phyloP scores from a whole-genome alignment of 306 rosid species.

The Trifolium repens region DNA sequence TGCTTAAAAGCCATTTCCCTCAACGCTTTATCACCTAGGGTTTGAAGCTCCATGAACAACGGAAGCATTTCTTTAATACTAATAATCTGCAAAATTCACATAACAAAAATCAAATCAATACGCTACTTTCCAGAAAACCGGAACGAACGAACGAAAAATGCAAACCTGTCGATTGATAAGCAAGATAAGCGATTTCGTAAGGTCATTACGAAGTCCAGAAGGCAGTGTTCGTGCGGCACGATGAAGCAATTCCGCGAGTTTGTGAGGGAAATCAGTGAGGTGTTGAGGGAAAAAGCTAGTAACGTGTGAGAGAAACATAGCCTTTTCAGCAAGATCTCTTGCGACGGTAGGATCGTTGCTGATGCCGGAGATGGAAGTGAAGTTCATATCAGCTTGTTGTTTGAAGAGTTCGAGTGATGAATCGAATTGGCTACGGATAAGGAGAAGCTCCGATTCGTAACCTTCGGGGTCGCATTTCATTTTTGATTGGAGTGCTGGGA shows the following conservation, averaged over 20 bases:
- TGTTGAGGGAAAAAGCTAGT: conserved; percentile 64
- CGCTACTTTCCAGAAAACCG: background rate
- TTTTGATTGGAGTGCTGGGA: conserved; percentile 69
- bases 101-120: background rate
- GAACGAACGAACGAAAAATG: background rate
- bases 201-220: conserved; percentile 60
- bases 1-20: conserved; percentile 67
- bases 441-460: conserved; percentile 69
- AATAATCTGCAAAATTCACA: conserved; percentile 50
- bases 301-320: conserved; percentile 75
- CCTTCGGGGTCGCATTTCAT: conserved; percentile 94
- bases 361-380: conserved; percentile 73
- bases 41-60: conserved; percentile 88
- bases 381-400: conserved; percentile 69
- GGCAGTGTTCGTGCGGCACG: conserved; percentile 62
- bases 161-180: conserved; percentile 69
- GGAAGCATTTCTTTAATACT: conserved; percentile 62
- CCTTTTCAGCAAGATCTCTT: conserved; percentile 76
- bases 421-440: conserved; percentile 66
- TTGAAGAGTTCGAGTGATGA: conserved; percentile 72
- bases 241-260: conserved; percentile 65
- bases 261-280: conserved; percentile 62
- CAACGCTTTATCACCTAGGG: conserved; percentile 61
- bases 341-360: conserved; percentile 67
- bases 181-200: conserved; percentile 66